phyloP scores from a whole-genome alignment of 2,329 filamentous ascomycete species.

The Cordyceps fumosorosea region DNA sequence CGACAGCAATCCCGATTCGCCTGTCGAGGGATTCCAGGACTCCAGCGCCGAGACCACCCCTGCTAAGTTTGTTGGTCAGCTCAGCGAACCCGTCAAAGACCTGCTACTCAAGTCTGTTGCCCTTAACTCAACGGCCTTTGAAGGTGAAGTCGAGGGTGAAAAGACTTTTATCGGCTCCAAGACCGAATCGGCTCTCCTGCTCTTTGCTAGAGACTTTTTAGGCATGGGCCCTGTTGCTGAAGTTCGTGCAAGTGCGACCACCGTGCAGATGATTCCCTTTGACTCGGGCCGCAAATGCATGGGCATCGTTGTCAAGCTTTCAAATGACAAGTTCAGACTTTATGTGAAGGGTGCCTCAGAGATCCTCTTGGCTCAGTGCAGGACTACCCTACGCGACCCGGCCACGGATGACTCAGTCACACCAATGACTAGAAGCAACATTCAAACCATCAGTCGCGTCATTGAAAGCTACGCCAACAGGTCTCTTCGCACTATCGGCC shows the following conservation, averaged over 20 bases:
- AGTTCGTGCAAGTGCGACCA: slow-evolving; percentile 52
- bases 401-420: slow-evolving; percentile 35
- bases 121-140: slow-evolving; percentile 68
- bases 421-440: slow-evolving; percentile 45
- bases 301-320: slow-evolving; percentile 50
- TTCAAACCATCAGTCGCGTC: slow-evolving; percentile 52
- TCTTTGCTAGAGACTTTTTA: slow-evolving; percentile 59
- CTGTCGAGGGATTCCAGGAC: slow-evolving; percentile 19
- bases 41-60: slow-evolving; percentile 33
- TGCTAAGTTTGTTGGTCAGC: slow-evolving; percentile 40
- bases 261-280: slow-evolving; percentile 65
- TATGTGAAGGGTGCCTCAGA: slow-evolving; percentile 61
- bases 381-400: slow-evolving; percentile 43
- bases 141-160: slow-evolving; percentile 62
- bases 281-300: slow-evolving; percentile 71
- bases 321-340: slow-evolving; percentile 46
- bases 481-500: slow-evolving; percentile 77
- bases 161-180: slow-evolving; percentile 69
- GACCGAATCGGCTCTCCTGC: slow-evolving; percentile 69
- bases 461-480: slow-evolving; percentile 73
- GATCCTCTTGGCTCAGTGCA: slow-evolving; percentile 53
- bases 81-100: slow-evolving; percentile 42
- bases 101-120: slow-evolving; percentile 54
- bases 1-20: slow-evolving; percentile 20
- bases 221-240: slow-evolving; percentile 60